These are phyloP conservation scores for Veloboletus limbatus DNA, from an alignment of 1,284 basidiomycete species.

Conservation along the genomic window DNA sequence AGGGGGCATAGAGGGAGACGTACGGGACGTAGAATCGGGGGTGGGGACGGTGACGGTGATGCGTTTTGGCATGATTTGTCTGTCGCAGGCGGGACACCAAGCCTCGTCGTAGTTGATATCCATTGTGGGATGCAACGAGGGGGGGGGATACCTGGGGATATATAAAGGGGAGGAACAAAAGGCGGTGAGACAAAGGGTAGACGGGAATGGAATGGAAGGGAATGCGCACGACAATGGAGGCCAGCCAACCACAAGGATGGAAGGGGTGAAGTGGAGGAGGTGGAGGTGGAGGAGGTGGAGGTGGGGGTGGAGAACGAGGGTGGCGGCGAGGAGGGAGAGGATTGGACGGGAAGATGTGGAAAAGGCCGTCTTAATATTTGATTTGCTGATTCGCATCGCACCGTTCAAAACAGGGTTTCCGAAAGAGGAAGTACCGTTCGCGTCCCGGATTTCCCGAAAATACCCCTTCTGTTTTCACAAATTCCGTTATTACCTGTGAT, in stretches of 20 bases:
- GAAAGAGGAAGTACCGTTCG: slow-evolving; percentile 14
- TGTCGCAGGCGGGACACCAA: slow-evolving; percentile 73
- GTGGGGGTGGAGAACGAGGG: slow-evolving; percentile 15
- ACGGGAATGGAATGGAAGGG: slow-evolving; percentile 18
- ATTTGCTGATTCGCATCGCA: slow-evolving; percentile 38
- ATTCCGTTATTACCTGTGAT: slow-evolving; percentile 35
- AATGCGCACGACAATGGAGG: slow-evolving; percentile 15
- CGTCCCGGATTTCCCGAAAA: slow-evolving; percentile 31
- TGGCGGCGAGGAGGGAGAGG: slow-evolving; percentile 14
- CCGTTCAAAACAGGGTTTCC: slow-evolving; percentile 21
- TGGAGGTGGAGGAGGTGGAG: not conserved
- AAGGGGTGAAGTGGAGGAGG: not conserved
- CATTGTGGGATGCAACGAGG: slow-evolving; percentile 20
- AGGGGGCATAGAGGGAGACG: slow-evolving; percentile 25
- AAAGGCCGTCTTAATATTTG: slow-evolving; percentile 39
- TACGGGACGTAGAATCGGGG: slow-evolving; percentile 33
- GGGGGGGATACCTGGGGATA: not conserved
- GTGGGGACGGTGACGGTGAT: slow-evolving; percentile 45
- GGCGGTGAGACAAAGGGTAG: slow-evolving; percentile 22
- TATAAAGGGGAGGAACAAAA: slow-evolving; percentile 17
- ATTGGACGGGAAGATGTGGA: slow-evolving; percentile 23
- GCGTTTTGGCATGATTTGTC: slow-evolving; percentile 69
- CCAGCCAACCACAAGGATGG: slow-evolving; percentile 6
- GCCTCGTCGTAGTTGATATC: slow-evolving; percentile 57
- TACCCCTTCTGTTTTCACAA: slow-evolving; percentile 28